phyloP scores from a whole-genome alignment of 139 green algal genomes.

The Closterium sp. region DNA sequence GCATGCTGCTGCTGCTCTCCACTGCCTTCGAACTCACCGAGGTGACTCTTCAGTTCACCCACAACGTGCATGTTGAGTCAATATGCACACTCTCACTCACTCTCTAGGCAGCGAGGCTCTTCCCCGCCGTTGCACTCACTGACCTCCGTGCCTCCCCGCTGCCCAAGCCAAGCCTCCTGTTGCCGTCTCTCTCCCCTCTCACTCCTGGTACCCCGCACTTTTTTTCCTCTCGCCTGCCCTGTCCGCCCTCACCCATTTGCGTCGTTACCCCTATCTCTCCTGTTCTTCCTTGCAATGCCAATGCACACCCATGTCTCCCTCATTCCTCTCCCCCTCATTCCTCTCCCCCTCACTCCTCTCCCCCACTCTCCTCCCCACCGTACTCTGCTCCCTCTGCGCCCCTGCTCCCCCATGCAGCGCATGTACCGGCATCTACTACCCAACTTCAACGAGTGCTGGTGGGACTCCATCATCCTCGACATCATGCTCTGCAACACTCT shows the following conservation, averaged over 20 bases:
- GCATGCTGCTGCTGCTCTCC: conserved; percentile 58
- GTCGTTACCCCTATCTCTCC: no score
- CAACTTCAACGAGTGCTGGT: conserved; percentile 99
- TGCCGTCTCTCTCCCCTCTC: neutral
- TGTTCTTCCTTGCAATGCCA: no score
- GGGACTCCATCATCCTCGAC: conserved; percentile 90
- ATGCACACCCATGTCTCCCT: no score
- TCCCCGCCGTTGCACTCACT: neutral
- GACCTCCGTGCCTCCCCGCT: neutral
- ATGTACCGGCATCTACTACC: conserved; percentile 80
- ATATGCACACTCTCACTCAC: no score
- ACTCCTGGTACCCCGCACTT: no score
- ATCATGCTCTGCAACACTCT: conserved; percentile 76
- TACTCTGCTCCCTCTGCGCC: neutral
- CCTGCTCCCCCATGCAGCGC: conserved; percentile 7
- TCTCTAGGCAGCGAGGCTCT: no score
- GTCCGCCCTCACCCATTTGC: no score
- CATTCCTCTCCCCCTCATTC: neutral
- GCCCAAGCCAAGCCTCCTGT: neutral
- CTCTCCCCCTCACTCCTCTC: neutral
- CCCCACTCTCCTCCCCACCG: neutral
- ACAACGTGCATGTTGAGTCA: no score
- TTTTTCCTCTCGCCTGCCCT: no score
- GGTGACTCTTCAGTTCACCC: conserved; percentile 30
- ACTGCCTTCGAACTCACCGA: conserved; percentile 69